Evolutionary conservation across 768 basidiomycete genomes (phyloP).

Genomic region (Suillus hirtellus): DNA sequence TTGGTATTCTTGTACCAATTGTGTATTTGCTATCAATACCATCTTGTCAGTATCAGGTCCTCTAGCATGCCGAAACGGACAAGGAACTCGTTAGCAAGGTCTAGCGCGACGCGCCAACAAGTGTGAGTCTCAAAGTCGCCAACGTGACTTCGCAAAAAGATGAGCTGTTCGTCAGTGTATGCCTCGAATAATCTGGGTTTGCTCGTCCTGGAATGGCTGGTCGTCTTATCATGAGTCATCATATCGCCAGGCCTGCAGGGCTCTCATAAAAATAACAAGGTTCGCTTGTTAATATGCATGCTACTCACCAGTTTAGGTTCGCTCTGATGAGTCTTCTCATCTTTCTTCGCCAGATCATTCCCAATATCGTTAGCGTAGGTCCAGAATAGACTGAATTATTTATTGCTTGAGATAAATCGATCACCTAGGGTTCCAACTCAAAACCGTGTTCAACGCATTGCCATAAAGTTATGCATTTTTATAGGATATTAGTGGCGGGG

Average conservation of each 20-base stretch:
- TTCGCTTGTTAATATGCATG: conserved; percentile 8
- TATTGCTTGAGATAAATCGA: neutral
- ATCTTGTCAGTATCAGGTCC: conserved; percentile 37
- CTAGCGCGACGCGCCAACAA: conserved; percentile 56
- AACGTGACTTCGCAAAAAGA: conserved; percentile 51
- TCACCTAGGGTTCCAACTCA: conserved; percentile 2
- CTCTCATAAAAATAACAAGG: neutral
- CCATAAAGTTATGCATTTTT: neutral
- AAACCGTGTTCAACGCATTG: neutral
- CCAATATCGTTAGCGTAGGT: conserved; percentile 13
- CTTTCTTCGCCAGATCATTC: conserved; percentile 18
- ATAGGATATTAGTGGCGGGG: conserved; percentile 4
- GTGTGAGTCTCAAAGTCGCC: conserved; percentile 58
- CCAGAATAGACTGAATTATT: neutral
- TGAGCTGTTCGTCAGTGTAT: conserved; percentile 61
- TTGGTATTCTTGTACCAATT: conserved; percentile 70
- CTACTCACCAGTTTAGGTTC: conserved; percentile 21
- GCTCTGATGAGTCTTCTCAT: neutral
- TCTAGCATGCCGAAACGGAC: conserved; percentile 55
- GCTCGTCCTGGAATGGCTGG: conserved; percentile 59
- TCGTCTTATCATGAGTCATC: conserved; percentile 27
- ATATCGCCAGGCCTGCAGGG: neutral
- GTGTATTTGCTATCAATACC: conserved; percentile 39
- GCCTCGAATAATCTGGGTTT: conserved; percentile 64
- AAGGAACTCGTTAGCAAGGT: conserved; percentile 60